Evolutionary conservation across 768 basidiomycete genomes (phyloP), one percentile per base, ranked within the genome.

Genomic region (Candolleomyces efflorescens): DNA sequence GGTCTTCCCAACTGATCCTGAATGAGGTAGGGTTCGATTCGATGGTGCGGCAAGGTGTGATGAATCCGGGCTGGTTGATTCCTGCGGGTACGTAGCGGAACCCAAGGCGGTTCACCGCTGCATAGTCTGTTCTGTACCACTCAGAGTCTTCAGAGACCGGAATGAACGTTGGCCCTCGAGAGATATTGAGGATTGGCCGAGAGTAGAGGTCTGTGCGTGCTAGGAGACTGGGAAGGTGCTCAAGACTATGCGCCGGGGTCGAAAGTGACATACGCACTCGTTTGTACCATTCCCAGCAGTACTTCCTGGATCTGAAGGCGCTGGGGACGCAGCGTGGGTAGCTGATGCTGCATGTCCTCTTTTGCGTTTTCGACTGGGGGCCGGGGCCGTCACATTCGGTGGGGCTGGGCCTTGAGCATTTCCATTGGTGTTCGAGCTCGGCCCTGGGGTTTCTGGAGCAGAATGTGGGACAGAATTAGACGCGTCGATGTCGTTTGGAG

Each of bases 1-100:
- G 84, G 70, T 97, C 94, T 69, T 95, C 93, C 94, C 94, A 96
- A 67, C 88, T 87, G 59, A 93, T 82, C 50, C 92, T 81, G 68
- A 79, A 87, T 4, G 73, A 70, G 1, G 81, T 78, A 0, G 94
- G 94, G 15, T 80, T 79, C 65, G 83, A 86, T 73, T 94, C 91
- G 65, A 94, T 92, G 2, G 89, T 89, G 13, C 90, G 83, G 65
- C 89, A 93, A 13, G 88, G 79, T 12, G 82, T 67, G 9, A 76
- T 72, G 56, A 78, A 78, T 15, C 84, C 85, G 9, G 76, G 77
- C 0, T 80, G 81, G 22, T 82, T 80, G 62, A 91, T 84, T 49
- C 91, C 90, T 0, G 90, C 90, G 23, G 91, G 90, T 10, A 83
- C 78, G 61, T 93, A 93, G 45, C 91, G 86, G 63, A 85, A 92